Evolutionary conservation across 768 basidiomycete species (phyloP).

Genomic region (Mycena pura): DNA sequence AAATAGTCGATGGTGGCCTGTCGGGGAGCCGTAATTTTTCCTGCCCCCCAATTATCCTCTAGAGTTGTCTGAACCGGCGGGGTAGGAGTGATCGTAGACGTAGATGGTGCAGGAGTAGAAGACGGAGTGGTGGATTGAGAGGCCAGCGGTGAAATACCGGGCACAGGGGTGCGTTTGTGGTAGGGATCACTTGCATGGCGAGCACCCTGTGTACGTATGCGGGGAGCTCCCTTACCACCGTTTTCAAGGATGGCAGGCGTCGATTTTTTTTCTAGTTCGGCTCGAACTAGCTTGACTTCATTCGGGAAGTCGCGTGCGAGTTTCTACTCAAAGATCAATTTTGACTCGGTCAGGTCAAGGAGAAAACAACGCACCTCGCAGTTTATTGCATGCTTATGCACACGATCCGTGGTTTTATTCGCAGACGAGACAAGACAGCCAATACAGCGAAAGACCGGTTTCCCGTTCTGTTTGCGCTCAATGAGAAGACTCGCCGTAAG

Average conservation of each 20-base stretch:
- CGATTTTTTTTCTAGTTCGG: background rate
- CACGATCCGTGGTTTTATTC: background rate
- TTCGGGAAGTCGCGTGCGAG: slow-evolving; percentile 1
- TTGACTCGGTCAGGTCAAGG: background rate
- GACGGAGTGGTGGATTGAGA: background rate
- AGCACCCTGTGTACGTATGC: background rate
- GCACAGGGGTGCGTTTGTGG: background rate
- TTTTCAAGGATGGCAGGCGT: background rate
- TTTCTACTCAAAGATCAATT: background rate
- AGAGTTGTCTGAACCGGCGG: background rate
- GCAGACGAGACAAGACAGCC: background rate
- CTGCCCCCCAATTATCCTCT: background rate
- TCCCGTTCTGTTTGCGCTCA: background rate
- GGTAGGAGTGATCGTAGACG: background rate
- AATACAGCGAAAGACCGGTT: background rate
- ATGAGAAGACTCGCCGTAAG: background rate
- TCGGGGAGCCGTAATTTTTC: background rate
- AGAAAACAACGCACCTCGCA: background rate
- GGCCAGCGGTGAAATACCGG: background rate
- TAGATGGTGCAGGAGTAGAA: background rate
- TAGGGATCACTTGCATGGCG: background rate
- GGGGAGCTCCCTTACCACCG: background rate
- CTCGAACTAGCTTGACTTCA: background rate
- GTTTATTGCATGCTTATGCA: background rate
- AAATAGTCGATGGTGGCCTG: slow-evolving; percentile 11